Evolutionary conservation across 805 yeast species (phyloP).

Genomic region (Metschnikowia anglica): DNA sequence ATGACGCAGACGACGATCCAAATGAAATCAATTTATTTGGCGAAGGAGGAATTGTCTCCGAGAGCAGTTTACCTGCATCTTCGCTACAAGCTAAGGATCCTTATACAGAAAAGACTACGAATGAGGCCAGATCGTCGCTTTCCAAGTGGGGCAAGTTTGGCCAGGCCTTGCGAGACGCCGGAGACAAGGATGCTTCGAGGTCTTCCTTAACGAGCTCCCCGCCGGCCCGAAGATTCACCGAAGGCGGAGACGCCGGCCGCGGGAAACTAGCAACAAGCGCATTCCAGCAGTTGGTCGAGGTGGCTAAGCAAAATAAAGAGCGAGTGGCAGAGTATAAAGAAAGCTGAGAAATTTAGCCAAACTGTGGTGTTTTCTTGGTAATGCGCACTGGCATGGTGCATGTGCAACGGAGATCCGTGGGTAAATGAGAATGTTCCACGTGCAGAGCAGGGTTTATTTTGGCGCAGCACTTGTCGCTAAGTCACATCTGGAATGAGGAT

Average conservation of each 20-base stretch:
- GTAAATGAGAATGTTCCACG: no score
- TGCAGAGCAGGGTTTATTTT: no score
- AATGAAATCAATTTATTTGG: conserved; percentile 45
- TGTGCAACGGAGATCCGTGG: no score
- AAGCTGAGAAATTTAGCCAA: no score
- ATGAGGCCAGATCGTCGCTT: conserved; percentile 14
- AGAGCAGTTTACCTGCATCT: not conserved
- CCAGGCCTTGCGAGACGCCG: conserved; percentile 24
- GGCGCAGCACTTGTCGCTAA: no score
- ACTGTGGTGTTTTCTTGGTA: no score
- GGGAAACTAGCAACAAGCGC: conserved; percentile 48
- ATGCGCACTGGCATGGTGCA: no score
- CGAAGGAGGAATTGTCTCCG: conserved; percentile 27
- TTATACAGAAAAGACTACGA: conserved; percentile 11
- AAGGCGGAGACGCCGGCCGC: not conserved
- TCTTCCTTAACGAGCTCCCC: conserved; percentile 23
- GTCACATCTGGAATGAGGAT: no score
- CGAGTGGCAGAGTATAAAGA: conserved; percentile 27
- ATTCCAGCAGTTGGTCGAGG: conserved; percentile 67
- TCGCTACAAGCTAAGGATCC: conserved; percentile 2
- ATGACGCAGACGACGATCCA: conserved; percentile 55
- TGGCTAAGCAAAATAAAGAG: conserved; percentile 64
- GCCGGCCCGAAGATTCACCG: conserved; percentile 10
- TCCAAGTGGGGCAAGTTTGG: conserved; percentile 33
- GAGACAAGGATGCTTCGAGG: conserved; percentile 18